Base-by-base conservation (phyloP, 2,329 filamentous ascomycete species). In the Biscogniauxia mediterranea region DNA sequence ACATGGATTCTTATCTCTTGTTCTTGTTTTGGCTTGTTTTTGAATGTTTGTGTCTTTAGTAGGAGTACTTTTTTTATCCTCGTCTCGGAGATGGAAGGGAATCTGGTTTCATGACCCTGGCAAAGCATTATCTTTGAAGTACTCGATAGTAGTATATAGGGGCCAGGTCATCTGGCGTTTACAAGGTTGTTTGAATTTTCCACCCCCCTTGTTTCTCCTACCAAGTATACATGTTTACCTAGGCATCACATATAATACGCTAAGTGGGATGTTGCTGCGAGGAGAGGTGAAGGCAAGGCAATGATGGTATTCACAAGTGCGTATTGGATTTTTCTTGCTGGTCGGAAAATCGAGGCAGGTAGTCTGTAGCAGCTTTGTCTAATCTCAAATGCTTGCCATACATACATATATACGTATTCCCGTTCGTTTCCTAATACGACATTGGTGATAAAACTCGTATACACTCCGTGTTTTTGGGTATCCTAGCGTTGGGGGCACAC, bases 91-190 rank as follows among this genome's bases (percentile, higher is more conserved):
- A 61, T 25, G 23, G 49, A 57, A n/a, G 23, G 25, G 5, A 21
- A 26, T 26, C 23, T 26, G 52, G 28, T 46, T 46, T 46, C 38
- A 46, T 46, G 38, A 6, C 38, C 17, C 17, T 46, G 38, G 11
- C 38, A 46, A 32, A 32, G 19, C 53, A 46, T 54, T 32, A 32
- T 56, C 42, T 59, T 56, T 17, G 26, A 51, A 19, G 57, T 49
- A 50, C 42, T 54, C 52, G 20, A 49, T 60, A 55, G 3, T 49
- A 52, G 56, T 64, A 65, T 62, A 66, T 65, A 60, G 28, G 11
- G 28, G 28, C 13, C 5, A 17, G 54, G 63, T 55, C 61, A 61
- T 61, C 17, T 49, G 64, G 64, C 64, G 64, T 65, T 66, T 58
- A 55, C 15, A 25, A 46, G 32, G 55, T 53, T n/a, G 54, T 60